phyloP scores from a whole-genome alignment of 2,329 filamentous ascomycete species.

The Aspergillus chevalieri region DNA sequence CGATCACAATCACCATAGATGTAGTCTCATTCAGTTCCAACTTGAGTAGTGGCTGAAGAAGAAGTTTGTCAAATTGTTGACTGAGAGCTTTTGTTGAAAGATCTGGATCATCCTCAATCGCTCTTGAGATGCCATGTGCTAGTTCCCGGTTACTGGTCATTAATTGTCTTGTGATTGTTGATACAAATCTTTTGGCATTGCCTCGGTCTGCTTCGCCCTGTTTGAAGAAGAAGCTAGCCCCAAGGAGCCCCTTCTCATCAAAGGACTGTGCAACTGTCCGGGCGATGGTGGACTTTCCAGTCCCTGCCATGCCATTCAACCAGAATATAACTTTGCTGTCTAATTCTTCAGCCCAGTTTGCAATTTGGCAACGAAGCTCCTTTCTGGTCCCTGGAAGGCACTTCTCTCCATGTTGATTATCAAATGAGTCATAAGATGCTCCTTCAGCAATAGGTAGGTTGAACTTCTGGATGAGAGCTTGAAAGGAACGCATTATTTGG shows the following conservation, averaged over 20 bases:
- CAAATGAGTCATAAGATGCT: slow-evolving; percentile 15
- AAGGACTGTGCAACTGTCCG: slow-evolving; percentile 6
- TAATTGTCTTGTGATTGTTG: neutral
- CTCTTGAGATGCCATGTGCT: neutral
- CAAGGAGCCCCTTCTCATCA: slow-evolving; percentile 3
- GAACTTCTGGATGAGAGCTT: neutral
- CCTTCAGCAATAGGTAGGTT: slow-evolving; percentile 7
- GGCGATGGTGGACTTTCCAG: slow-evolving; percentile 11
- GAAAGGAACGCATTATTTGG: neutral
- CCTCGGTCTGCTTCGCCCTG: slow-evolving; percentile 1
- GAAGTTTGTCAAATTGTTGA: neutral
- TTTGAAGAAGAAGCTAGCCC: slow-evolving; percentile 16
- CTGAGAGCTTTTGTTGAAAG: neutral
- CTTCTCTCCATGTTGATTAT: slow-evolving; percentile 13
- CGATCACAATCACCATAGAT: neutral
- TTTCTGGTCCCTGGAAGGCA: slow-evolving; percentile 20
- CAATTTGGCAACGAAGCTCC: slow-evolving; percentile 17
- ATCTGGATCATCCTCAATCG: neutral
- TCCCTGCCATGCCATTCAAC: slow-evolving; percentile 7
- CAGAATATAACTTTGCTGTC: slow-evolving; percentile 7
- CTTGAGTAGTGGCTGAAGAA: neutral
- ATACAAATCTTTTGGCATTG: neutral
- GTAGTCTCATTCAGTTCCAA: too few relatives aligned
- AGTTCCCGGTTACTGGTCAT: neutral
- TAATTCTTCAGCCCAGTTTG: slow-evolving; percentile 11